These are phyloP conservation scores for Mangifera indica DNA, from an alignment of 345 rosid genomes.

Conservation along the genomic window DNA sequence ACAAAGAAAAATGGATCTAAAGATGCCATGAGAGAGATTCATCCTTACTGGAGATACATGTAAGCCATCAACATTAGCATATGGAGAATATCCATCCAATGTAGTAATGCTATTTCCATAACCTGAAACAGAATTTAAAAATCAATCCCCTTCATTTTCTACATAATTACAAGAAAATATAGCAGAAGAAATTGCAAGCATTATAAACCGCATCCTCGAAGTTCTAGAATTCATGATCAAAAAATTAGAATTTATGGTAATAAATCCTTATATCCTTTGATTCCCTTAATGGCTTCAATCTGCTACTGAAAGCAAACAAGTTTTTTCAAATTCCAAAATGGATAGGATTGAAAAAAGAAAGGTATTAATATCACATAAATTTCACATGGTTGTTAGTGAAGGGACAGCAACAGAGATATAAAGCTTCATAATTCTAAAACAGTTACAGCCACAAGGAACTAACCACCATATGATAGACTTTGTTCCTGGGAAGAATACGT, in stretches of 20 bases:
- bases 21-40: neutral
- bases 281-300: neutral
- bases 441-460: conserved; percentile 9
- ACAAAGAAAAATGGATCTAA: neutral
- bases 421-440: neutral
- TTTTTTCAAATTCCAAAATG: neutral
- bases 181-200: neutral
- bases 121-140: conserved; percentile 32
- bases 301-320: neutral
- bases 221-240: neutral
- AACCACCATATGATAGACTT: conserved; percentile 37
- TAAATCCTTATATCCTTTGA: neutral
- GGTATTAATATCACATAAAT: neutral
- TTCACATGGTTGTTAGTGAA: neutral
- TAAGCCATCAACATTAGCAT: conserved; percentile 48
- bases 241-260: neutral
- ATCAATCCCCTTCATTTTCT: neutral
- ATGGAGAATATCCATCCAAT: conserved; percentile 55
- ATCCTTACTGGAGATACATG: conserved; percentile 55
- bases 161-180: neutral
- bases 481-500: conserved; percentile 42
- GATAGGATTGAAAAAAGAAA: neutral
- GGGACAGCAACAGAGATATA: neutral
- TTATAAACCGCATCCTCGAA: neutral
- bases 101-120: conserved; percentile 36